A percentile compares a stretch with the other conserved stretches of the same genome.
These are phyloP conservation scores for Bruguiera gymnorhiza DNA, from an alignment of 345 rosid genomes.

Conservation along the genomic window DNA sequence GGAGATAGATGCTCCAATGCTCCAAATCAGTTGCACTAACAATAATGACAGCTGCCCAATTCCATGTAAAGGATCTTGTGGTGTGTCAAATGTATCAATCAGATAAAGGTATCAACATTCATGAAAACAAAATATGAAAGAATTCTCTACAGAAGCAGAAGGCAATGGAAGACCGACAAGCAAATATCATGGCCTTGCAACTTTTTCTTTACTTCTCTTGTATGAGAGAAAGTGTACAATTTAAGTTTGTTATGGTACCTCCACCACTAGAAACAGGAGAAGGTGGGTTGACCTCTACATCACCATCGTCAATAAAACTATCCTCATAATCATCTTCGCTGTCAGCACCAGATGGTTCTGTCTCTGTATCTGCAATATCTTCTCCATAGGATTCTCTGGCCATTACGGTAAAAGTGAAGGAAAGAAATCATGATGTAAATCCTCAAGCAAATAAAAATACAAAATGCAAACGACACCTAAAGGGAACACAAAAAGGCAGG, in stretches of 20 bases:
- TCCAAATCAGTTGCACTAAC: background rate
- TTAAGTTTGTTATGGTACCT: conserved; percentile 29
- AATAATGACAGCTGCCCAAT: background rate
- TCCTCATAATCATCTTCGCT: conserved; percentile 58
- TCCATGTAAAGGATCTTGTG: background rate
- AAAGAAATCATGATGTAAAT: background rate
- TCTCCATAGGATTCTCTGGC: conserved; percentile 62
- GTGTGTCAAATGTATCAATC: no score
- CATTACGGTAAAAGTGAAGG: conserved; percentile 24
- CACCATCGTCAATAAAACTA: conserved; percentile 70
- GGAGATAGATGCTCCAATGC: background rate
- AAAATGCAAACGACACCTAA: no score
- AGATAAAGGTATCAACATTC: no score
- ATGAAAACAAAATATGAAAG: no score
- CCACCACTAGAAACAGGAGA: conserved; percentile 33
- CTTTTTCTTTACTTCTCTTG: background rate
- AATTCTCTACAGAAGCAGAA: no score
- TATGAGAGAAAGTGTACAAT: no score
- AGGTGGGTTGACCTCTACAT: conserved; percentile 23
- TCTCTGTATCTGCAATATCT: conserved; percentile 57
- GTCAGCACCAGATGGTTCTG: conserved; percentile 36
- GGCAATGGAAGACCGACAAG: no score
- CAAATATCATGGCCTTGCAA: background rate
- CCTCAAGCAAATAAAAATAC: no score
- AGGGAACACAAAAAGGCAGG: no score